Evolutionary conservation across 108 stramenopile genomes (phyloP).

Genomic region (Parietichytrium sp.): DNA sequence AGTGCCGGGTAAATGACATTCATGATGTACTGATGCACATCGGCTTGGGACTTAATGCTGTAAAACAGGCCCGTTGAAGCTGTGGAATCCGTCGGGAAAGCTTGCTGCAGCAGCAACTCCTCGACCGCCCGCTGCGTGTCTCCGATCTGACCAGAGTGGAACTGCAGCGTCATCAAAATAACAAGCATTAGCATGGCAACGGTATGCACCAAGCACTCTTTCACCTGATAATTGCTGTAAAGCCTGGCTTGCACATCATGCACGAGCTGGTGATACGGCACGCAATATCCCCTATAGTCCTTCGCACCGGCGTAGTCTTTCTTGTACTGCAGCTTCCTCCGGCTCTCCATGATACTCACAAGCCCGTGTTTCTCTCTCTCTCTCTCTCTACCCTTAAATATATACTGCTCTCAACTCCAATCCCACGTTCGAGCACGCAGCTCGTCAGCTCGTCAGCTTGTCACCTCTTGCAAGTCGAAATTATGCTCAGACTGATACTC

Average conservation of each 20-base stretch:
- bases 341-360: neutral
- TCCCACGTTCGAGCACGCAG: too few relatives aligned
- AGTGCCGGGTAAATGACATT: neutral
- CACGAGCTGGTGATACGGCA: slow-evolving; percentile 1
- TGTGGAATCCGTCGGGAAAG: neutral
- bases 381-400: too few relatives aligned
- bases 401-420: too few relatives aligned
- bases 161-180: neutral
- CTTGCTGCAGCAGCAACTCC: neutral
- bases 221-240: neutral
- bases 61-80: neutral
- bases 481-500: too few relatives aligned
- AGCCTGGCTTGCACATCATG: neutral
- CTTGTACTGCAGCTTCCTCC: neutral
- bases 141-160: neutral
- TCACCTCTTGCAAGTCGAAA: too few relatives aligned
- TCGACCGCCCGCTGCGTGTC: neutral
- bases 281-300: neutral
- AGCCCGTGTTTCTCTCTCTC: neutral
- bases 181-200: neutral
- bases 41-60: neutral
- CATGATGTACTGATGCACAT: neutral
- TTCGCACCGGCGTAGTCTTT: neutral
- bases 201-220: neutral
- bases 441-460: too few relatives aligned